Evolutionary conservation across 1,284 basidiomycete genomes (phyloP), one percentile per base, ranked within the genome.

Genomic region (Austroboletus niveus): DNA sequence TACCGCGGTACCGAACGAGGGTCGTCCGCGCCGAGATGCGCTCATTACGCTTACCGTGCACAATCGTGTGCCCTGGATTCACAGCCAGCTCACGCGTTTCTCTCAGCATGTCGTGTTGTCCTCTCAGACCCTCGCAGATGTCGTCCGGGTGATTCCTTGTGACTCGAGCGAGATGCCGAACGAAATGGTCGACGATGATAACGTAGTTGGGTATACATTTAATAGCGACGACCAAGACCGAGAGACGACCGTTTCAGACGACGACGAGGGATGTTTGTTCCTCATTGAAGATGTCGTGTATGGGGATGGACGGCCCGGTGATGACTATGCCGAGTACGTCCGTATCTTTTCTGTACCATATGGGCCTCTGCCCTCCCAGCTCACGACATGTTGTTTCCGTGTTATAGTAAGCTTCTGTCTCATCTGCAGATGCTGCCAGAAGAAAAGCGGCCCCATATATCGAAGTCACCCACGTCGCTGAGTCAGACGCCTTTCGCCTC

Each of bases 91-190:
- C n/a, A 72, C 74, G 41, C 81, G 85, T 30, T 71, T 76, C 50
- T 89, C 87, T 15, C 84, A 85, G 57, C 86, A 89, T 61, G 77
- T 76, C 14, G 62, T 88, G 7, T 63, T 86, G 9, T 82, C 86
- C n/a, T 84, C 81, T 1, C 85, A 91, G 58, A 87, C 81, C 0
- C 75, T 92, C 1, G 77, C 74, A n/a, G 84, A 89, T 56, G 63
- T 92, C 10, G 77, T 77, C 50, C 69, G 76, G 6, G 67, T 70
- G n/a, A 78, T 92, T 29, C 80, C 82, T 12, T 92, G 89, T 60
- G 62, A 73, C 9, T 83, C 81, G 3, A 81, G 80, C 48, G 79
- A 82, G 44, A 66, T 82, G 22, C 76, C 78, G 1, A 57, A 62
- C 24, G 78, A 82, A 55, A 53, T 60, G 17, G 43, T 66, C 10